phyloP scores from a whole-genome alignment of 2,329 filamentous ascomycete genomes.

The Colletotrichum spinosum region DNA sequence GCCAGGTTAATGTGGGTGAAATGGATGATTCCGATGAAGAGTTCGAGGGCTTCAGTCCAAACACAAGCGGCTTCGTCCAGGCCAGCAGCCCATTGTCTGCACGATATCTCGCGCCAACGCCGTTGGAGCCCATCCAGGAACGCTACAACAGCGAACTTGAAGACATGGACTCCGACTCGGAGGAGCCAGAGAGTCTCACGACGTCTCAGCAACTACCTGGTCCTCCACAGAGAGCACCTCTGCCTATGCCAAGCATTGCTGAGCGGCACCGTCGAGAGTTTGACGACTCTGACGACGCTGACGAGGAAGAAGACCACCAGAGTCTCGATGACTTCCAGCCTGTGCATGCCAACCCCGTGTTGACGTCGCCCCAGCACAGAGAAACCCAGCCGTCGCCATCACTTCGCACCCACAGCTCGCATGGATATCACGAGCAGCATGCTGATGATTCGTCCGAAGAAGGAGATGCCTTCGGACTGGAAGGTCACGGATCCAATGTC shows the following conservation, averaged over 20 bases:
- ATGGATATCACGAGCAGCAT: slow-evolving; percentile 1
- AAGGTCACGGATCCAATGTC: background rate
- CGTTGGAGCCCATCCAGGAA: slow-evolving; percentile 29
- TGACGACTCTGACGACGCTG: slow-evolving; percentile 12
- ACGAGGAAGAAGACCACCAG: slow-evolving; percentile 3
- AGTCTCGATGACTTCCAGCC: background rate
- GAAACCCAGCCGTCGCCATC: slow-evolving; percentile 10
- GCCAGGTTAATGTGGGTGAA: background rate
- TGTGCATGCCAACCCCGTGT: background rate
- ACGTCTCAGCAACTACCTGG: slow-evolving; percentile 25
- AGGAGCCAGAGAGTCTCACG: slow-evolving; percentile 25
- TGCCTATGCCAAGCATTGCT: slow-evolving; percentile 25
- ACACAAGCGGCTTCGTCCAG: background rate
- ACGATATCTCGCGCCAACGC: slow-evolving; percentile 1
- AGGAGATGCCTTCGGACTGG: background rate
- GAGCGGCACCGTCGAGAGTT: slow-evolving; percentile 18
- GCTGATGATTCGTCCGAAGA: slow-evolving; percentile 20
- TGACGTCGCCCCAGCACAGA: slow-evolving; percentile 26
- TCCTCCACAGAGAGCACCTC: background rate
- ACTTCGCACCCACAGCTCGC: background rate
- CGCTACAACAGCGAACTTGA: slow-evolving; percentile 36
- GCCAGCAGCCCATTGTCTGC: slow-evolving; percentile 16
- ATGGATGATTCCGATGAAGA: background rate
- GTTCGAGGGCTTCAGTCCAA: background rate
- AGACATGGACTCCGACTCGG: slow-evolving; percentile 33